Percentiles rank a stretch among this genome's conserved stretches.
phyloP scores from a whole-genome alignment of 1,284 basidiomycete genomes.

The Phenoliferia sp. region DNA sequence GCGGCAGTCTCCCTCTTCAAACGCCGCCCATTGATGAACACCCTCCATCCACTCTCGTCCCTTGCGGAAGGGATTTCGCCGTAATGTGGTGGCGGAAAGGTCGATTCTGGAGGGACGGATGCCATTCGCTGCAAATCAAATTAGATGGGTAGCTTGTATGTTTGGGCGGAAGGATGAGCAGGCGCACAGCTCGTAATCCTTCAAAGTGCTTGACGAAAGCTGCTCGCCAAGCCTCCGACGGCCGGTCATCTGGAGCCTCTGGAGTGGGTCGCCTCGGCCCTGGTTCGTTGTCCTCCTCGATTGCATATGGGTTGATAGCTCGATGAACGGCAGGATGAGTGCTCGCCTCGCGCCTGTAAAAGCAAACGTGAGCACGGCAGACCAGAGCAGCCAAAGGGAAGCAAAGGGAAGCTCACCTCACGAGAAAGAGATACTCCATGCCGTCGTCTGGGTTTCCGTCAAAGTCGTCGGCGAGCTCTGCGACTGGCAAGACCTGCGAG shows the following conservation, averaged over 20 bases:
- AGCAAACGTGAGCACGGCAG: background rate
- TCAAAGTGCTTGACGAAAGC: conserved; percentile 28
- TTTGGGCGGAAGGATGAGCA: background rate
- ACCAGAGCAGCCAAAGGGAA: background rate
- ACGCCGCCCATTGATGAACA: conserved; percentile 30
- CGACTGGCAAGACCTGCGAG: conserved; percentile 36
- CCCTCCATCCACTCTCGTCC: conserved; percentile 31
- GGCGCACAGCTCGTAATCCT: conserved; percentile 13
- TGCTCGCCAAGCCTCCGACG: conserved; percentile 23
- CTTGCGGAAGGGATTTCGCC: conserved; percentile 18
- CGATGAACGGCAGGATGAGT: conserved; percentile 16
- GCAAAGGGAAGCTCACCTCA: conserved; percentile 31
- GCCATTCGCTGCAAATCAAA: conserved; percentile 4
- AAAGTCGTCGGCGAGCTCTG: conserved; percentile 44
- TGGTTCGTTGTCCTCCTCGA: background rate
- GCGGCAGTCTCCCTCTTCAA: conserved; percentile 12
- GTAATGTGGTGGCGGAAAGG: conserved; percentile 10
- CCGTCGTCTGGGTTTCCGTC: conserved; percentile 57
- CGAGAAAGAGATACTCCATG: conserved; percentile 56
- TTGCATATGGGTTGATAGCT: conserved; percentile 28
- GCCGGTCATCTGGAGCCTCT: conserved; percentile 7
- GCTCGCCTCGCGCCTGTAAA: conserved; percentile 25
- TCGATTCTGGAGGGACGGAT: background rate
- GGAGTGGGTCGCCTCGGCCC: background rate
- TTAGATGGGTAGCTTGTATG: background rate